A percentile compares a stretch with the other conserved stretches of the same genome.
These are phyloP conservation scores for Tolypocladium pustulatum DNA, from an alignment of 2,329 filamentous ascomycete genomes.

Conservation along the genomic window DNA sequence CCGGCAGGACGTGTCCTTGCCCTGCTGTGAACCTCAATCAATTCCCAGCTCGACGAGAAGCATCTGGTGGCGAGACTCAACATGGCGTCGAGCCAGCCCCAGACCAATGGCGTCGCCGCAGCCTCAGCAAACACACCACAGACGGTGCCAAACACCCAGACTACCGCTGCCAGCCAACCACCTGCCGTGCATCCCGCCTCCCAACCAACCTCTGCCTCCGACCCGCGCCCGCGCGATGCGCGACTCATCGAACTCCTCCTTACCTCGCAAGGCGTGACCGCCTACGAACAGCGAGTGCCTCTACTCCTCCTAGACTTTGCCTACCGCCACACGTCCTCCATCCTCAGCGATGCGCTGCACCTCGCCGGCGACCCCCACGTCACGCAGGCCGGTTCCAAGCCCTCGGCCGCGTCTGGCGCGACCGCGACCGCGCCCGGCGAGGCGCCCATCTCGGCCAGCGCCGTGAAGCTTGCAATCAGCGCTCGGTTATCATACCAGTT, in stretches of 20 bases:
- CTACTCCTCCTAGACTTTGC: conserved; percentile 78
- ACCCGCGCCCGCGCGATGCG: conserved; percentile 62
- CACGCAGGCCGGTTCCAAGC: conserved; percentile 41
- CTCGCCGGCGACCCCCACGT: conserved; percentile 60
- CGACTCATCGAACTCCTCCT: conserved; percentile 73
- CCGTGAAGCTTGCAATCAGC: conserved; percentile 62
- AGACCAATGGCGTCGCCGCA: conserved; percentile 42
- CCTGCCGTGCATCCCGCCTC: conserved; percentile 11
- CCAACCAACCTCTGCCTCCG: conserved; percentile 24
- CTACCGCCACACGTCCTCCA: conserved; percentile 66
- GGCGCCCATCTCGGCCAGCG: conserved; percentile 52
- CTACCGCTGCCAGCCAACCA: conserved; percentile 16
- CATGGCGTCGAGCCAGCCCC: conserved; percentile 30
- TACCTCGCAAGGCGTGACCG: conserved; percentile 65
- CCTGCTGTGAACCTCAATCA: neutral
- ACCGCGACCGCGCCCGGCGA: conserved; percentile 37
- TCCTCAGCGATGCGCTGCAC: conserved; percentile 62
- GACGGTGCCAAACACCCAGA: conserved; percentile 25
- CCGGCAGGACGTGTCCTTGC: neutral
- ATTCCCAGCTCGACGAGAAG: neutral
- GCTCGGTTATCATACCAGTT: conserved; percentile 61
- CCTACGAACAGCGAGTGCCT: conserved; percentile 74
- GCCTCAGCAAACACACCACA: conserved; percentile 27
- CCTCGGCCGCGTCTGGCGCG: conserved; percentile 38
- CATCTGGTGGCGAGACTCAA: conserved; percentile 1